phyloP scores from a whole-genome alignment of 495 filamentous ascomycete species.

The Apodospora peruviana region DNA sequence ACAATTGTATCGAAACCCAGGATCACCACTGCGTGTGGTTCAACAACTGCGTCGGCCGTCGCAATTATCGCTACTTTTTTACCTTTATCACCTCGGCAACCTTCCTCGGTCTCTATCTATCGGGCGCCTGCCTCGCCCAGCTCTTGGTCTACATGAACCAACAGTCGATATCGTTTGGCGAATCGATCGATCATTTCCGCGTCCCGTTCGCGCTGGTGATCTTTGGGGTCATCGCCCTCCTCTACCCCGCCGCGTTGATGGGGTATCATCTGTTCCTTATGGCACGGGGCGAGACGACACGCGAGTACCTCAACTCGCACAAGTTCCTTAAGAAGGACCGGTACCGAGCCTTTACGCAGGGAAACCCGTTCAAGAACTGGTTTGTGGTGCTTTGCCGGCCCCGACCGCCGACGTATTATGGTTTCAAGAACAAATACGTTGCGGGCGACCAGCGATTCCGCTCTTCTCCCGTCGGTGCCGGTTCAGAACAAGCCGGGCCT shows the following conservation, averaged over 20 bases:
- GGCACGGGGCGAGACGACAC: constrained; percentile 85
- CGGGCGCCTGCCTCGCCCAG: constrained; percentile 72
- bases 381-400: constrained; percentile 74
- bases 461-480: not conserved
- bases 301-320: constrained; percentile 92
- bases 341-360: constrained; percentile 85
- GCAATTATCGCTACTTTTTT: constrained; percentile 98
- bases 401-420: constrained; percentile 81
- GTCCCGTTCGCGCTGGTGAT: constrained; percentile 88
- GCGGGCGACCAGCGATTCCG: constrained; percentile 82
- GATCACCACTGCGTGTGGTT: constrained; percentile 99
- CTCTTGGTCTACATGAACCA: constrained; percentile 63
- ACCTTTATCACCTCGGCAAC: constrained; percentile 74
- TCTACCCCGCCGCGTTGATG: constrained; percentile 80
- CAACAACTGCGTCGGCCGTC: constrained; percentile 95
- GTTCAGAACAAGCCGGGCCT: not conserved
- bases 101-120: constrained; percentile 68
- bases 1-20: constrained; percentile 95
- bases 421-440: constrained; percentile 72
- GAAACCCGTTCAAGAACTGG: constrained; percentile 72
- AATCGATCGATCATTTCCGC: constrained; percentile 60
- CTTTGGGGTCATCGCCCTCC: constrained; percentile 65
- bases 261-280: constrained; percentile 88
- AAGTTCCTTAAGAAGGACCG: constrained; percentile 90
- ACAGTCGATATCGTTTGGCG: constrained; percentile 57